Base-by-base conservation (phyloP, 192 early-diverging fungal species). In the Coemansia javaensis region DNA sequence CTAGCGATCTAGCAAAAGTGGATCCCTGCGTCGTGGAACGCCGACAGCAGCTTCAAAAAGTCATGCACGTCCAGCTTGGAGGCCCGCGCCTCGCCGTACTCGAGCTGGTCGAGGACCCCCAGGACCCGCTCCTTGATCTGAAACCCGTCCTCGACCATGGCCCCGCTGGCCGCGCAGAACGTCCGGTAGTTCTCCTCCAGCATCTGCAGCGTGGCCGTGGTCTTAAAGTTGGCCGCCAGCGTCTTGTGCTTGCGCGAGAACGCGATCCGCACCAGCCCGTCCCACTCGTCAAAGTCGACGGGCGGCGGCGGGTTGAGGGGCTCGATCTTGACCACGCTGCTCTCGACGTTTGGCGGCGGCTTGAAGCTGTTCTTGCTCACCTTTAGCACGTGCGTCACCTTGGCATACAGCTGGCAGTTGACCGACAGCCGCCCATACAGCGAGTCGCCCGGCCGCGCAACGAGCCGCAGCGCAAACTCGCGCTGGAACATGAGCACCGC, bases 401-500 rank as follows among this genome's bases (percentile, higher is more conserved):
- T 93, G 31, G 93, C 81, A 32, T 89, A 87, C 23, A 99, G 74
- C 62, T 99, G 96, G 14, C 90, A 90, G 55, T 97, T 96, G 27
- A 93, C 93, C 21, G 85, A 85, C 18, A 99, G 59, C 18, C 96
- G 83, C 50, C 94, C 91, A 59, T 97, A 99, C 5, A 94, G 70
- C 32, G 73, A 77, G 57, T 95, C 92, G 13, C 93, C 93, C 6
- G 97, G 94, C 50, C 91, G 92, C 1, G 97, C 97, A 18, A 94
- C 81, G 14, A 99, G 67, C 18, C 92, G 87, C 47, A 99, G 66
- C 10, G 97, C 94, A 62, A 99, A 99, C 78, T 99, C 97, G 57
- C 90, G 87, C 63, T 99, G 97, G 68, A 99, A 99, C 94, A 97
- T 99, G 56, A 99, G 91, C 34, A 99, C 83, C 5, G 93, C 92